Evolutionary conservation across 208 protist genomes (phyloP).

Genomic region (Acanthamoeba divionensis): DNA sequence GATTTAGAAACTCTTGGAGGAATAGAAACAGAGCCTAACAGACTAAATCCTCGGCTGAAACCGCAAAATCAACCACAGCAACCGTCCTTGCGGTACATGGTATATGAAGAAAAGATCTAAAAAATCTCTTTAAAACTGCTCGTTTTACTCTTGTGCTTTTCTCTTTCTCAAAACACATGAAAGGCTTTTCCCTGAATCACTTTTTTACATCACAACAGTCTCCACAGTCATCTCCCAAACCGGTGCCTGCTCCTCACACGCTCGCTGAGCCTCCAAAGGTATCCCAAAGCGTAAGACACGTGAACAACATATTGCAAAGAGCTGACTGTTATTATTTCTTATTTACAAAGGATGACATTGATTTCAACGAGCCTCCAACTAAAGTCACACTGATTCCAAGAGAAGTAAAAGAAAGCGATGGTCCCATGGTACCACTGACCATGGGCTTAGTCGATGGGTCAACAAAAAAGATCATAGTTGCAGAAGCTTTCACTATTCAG

Average conservation of each 20-base stretch:
- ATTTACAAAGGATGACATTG: neutral
- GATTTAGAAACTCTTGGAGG: too few relatives aligned
- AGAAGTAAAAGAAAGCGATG: neutral
- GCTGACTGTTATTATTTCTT: neutral
- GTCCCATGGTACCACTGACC: neutral
- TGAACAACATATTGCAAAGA: neutral
- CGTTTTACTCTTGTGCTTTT: too few relatives aligned
- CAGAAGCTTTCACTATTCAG: neutral
- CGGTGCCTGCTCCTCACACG: neutral
- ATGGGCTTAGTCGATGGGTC: conserved; percentile 19
- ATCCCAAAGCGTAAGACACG: neutral
- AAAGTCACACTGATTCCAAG: neutral
- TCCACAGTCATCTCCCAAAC: neutral
- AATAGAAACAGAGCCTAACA: too few relatives aligned
- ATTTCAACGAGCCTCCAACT: neutral
- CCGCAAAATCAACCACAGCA: too few relatives aligned
- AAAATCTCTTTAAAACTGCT: too few relatives aligned
- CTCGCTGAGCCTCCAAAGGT: neutral
- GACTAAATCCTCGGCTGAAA: too few relatives aligned
- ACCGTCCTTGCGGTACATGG: too few relatives aligned
- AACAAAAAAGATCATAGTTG: conserved; percentile 23
- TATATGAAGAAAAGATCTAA: too few relatives aligned
- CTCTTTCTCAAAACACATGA: too few relatives aligned
- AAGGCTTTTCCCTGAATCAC: too few relatives aligned
- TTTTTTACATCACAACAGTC: too few relatives aligned